Percentiles rank a stretch among this genome's conserved stretches.
These are phyloP conservation scores for Penicillium sp. DNA, from an alignment of 2,329 filamentous ascomycete genomes.

Conservation along the genomic window DNA sequence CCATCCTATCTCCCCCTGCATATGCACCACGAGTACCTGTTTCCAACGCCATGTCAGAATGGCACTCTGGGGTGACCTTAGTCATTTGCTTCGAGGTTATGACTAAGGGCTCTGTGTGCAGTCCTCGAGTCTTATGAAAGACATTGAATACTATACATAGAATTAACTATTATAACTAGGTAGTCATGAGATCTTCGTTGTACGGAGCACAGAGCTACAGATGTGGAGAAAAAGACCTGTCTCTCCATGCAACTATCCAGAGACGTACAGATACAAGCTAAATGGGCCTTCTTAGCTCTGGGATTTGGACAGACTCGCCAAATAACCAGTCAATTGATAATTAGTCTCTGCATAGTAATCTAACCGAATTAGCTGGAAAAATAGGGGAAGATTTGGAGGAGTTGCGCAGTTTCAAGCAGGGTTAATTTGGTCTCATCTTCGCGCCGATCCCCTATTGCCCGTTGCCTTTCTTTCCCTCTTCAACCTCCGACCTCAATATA, in stretches of 20 bases:
- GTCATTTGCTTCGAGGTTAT: neutral
- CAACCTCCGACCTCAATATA: neutral
- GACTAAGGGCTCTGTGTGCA: neutral
- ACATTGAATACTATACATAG: neutral
- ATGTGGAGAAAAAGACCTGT: neutral
- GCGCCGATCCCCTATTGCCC: constrained; percentile 10
- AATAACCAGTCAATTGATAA: constrained; percentile 20
- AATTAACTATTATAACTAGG: no score
- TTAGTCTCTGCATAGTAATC: neutral
- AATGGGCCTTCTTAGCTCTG: neutral
- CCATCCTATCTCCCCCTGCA: constrained; percentile 6
- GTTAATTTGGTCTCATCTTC: constrained; percentile 1
- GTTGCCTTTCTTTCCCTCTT: constrained; percentile 1
- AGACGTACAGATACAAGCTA: neutral
- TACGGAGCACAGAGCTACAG: neutral
- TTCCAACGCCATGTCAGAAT: neutral
- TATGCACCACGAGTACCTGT: constrained; percentile 9
- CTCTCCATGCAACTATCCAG: neutral
- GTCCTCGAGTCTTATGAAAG: neutral
- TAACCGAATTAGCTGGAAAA: neutral
- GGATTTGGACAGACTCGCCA: constrained; percentile 8
- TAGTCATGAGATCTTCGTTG: neutral
- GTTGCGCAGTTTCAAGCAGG: neutral
- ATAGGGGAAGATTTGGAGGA: neutral
- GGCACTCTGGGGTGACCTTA: no score